Conservation (phyloP, 2,329 filamentous ascomycete genomes). For the Penicillium sp. region DNA sequence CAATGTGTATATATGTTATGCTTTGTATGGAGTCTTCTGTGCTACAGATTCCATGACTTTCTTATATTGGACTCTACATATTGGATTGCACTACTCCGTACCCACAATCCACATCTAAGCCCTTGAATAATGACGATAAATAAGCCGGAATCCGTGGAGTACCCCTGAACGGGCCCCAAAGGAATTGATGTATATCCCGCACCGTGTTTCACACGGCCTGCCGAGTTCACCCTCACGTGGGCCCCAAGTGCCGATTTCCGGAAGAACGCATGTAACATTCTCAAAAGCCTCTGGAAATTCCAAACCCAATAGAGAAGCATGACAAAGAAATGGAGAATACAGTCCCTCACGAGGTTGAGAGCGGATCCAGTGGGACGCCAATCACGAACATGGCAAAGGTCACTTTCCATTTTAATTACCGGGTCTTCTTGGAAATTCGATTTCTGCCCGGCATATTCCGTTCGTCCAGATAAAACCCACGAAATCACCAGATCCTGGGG, state of each 20-base stretch:
- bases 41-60: not conserved
- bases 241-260: conserved; percentile 5
- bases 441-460: not conserved
- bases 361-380: not conserved
- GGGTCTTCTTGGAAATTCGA: not conserved
- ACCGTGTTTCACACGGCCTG: conserved; percentile 2
- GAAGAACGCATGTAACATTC: not conserved
- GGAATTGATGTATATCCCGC: conserved; percentile 1
- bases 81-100: not conserved
- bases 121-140: not conserved
- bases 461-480: too few relatives aligned
- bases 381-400: not conserved
- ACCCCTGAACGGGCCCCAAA: not conserved
- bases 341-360: not conserved
- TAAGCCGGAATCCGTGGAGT: not conserved
- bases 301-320: not conserved
- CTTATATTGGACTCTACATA: not conserved
- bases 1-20: not conserved
- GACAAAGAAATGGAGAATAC: not conserved
- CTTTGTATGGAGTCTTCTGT: not conserved
- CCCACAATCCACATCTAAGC: not conserved
- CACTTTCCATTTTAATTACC: not conserved
- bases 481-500: too few relatives aligned
- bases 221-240: conserved; percentile 4
- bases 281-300: not conserved